A percentile compares a stretch with the other conserved stretches of the same genome.
phyloP scores from a whole-genome alignment of 1,284 basidiomycete genomes.

The Boletus semigastroideus region DNA sequence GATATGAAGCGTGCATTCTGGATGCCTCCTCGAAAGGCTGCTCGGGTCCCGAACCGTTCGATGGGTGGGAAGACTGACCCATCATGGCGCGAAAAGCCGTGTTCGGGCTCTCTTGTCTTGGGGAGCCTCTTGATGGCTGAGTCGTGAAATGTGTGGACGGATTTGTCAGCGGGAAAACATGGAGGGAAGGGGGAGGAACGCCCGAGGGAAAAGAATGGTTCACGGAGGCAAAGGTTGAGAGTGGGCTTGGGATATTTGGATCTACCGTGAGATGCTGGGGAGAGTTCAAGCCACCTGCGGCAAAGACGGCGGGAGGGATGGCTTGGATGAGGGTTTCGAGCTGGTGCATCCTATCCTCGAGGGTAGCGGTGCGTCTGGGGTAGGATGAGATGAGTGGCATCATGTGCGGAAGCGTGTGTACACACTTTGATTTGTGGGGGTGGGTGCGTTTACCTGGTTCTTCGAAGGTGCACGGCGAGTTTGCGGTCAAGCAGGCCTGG shows the following conservation, averaged over 20 bases:
- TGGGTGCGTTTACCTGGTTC: constrained; percentile 80
- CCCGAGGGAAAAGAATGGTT: constrained; percentile 56
- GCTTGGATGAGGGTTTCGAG: constrained; percentile 78
- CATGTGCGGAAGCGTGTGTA: constrained; percentile 10
- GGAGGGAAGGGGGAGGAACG: constrained; percentile 72
- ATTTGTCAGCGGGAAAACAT: constrained; percentile 71
- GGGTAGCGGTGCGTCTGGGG: constrained; percentile 66
- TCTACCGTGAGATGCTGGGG: constrained; percentile 34
- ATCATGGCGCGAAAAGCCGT: constrained; percentile 43
- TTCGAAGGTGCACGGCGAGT: constrained; percentile 78
- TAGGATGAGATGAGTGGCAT: constrained; percentile 4
- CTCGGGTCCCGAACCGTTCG: constrained; percentile 33
- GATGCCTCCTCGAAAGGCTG: constrained; percentile 56
- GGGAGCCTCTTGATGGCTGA: constrained; percentile 37
- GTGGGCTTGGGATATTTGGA: constrained; percentile 41
- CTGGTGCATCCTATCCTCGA: constrained; percentile 83
- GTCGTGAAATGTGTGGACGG: constrained; percentile 73
- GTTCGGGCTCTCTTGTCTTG: constrained; percentile 46
- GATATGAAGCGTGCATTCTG: constrained; percentile 68
- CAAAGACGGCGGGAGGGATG: constrained; percentile 76
- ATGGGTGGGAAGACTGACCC: constrained; percentile 33
- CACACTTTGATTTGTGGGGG: constrained; percentile 81
- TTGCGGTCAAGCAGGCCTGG: constrained; percentile 76
- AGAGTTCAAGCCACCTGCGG: constrained; percentile 47
- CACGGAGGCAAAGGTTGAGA: constrained; percentile 51